Evolutionary conservation across 2,329 filamentous ascomycete species (phyloP).

Genomic region (Zymoseptoria tritici): DNA sequence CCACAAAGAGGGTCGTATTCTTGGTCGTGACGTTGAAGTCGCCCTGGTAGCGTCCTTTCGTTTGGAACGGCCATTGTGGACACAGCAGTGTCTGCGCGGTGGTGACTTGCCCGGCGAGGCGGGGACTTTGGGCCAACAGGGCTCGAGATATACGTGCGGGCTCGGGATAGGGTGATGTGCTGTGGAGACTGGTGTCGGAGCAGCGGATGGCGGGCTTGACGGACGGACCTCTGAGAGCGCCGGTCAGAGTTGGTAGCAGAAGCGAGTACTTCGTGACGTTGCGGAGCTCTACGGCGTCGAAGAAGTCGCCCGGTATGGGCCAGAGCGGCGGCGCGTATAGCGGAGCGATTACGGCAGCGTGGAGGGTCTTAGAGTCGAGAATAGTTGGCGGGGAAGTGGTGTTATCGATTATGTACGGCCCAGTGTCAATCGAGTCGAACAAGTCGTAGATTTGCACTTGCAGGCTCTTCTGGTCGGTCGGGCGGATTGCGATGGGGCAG

Average conservation of each 20-base stretch:
- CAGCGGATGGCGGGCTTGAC: neutral
- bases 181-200: neutral
- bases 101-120: neutral
- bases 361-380: neutral
- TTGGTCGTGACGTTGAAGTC: constrained; percentile 30
- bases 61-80: constrained; percentile 34
- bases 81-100: constrained; percentile 22
- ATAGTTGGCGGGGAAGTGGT: neutral
- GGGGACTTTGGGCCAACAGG: neutral
- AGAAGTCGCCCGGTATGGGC: neutral
- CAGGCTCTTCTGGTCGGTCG: neutral
- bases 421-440: neutral
- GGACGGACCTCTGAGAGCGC: neutral
- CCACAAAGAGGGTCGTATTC: constrained; percentile 33
- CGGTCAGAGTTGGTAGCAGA: neutral
- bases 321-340: neutral
- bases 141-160: neutral
- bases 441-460: neutral
- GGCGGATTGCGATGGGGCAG: neutral
- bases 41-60: constrained; percentile 32
- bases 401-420: neutral
- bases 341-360: neutral
- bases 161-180: neutral
- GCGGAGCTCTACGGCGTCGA: neutral
- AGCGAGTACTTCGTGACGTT: neutral